phyloP scores from a whole-genome alignment of 1,139 yeast genomes.

The Eremothecium sinecaudum region DNA sequence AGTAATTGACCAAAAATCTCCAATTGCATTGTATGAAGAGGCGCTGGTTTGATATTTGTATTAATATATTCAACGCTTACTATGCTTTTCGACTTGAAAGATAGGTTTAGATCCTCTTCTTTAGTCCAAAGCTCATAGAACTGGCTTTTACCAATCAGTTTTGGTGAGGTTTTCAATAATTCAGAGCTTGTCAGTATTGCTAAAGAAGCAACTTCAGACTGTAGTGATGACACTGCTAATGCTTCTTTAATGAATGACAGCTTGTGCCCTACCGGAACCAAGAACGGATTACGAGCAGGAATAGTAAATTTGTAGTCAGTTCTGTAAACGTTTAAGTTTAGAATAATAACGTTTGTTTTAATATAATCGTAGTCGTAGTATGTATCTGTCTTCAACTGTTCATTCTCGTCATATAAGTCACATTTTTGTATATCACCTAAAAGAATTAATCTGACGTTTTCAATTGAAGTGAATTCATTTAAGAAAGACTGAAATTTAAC shows the following conservation, averaged over 20 bases:
- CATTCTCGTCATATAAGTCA: conserved; percentile 3
- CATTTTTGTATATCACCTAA: conserved; percentile 24
- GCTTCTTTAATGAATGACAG: conserved; percentile 21
- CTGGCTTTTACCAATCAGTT: conserved; percentile 22
- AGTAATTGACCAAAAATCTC: conserved; percentile 45
- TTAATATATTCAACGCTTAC: conserved; percentile 40
- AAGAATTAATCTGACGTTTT: conserved; percentile 31
- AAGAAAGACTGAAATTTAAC: conserved; percentile 31
- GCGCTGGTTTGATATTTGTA: conserved; percentile 25
- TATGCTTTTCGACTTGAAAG: conserved; percentile 28
- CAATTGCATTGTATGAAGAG: conserved; percentile 34
- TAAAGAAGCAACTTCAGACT: conserved; percentile 28
- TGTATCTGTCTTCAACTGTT: conserved; percentile 22
- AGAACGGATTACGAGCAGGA: conserved; percentile 28
- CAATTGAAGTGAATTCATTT: conserved; percentile 19
- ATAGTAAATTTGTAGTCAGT: conserved; percentile 4
- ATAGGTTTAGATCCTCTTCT: conserved; percentile 26
- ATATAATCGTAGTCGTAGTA: conserved; percentile 34
- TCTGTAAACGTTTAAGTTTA: conserved; percentile 1
- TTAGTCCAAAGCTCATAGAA: conserved; percentile 46
- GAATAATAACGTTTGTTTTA: conserved; percentile 1
- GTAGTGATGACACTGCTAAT: conserved; percentile 24
- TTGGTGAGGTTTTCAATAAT: conserved; percentile 25
- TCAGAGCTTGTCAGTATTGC: conserved; percentile 28
- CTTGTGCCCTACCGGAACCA: conserved; percentile 27